Evolutionary conservation across 306 rosid species (phyloP).

Genomic region (Vigna angularis): DNA sequence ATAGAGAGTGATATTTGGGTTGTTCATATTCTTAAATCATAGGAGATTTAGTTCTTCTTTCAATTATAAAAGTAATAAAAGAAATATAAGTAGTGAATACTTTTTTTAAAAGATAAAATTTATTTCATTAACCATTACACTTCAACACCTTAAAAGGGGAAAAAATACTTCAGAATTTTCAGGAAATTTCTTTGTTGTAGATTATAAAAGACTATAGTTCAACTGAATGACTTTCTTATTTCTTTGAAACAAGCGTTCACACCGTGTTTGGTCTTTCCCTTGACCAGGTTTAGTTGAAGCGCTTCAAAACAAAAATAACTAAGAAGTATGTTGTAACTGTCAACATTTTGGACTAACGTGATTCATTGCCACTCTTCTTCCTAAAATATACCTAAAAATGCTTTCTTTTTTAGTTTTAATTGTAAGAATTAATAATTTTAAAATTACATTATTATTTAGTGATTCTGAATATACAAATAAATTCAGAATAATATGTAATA

Average conservation of each 20-base stretch:
- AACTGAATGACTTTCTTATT: background rate
- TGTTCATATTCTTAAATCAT: too few relatives aligned
- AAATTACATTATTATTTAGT: background rate
- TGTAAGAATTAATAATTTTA: background rate
- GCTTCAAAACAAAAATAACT: background rate
- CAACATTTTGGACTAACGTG: background rate
- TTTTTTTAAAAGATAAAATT: too few relatives aligned
- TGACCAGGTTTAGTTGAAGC: background rate
- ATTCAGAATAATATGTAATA: background rate
- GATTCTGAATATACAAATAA: background rate
- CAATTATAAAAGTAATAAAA: too few relatives aligned
- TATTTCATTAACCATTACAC: too few relatives aligned
- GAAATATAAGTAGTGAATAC: too few relatives aligned
- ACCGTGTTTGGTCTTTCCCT: background rate
- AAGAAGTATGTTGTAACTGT: background rate
- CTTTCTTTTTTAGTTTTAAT: background rate
- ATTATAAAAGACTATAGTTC: background rate
- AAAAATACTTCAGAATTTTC: background rate
- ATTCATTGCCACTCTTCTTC: background rate
- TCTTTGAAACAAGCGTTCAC: background rate
- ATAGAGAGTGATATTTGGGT: too few relatives aligned
- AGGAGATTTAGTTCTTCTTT: too few relatives aligned
- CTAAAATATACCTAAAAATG: too few relatives aligned
- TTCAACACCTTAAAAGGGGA: too few relatives aligned
- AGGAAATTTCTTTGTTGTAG: background rate